Conservation (phyloP, 2,329 filamentous ascomycete species). For the Botrytis sinoallii region DNA sequence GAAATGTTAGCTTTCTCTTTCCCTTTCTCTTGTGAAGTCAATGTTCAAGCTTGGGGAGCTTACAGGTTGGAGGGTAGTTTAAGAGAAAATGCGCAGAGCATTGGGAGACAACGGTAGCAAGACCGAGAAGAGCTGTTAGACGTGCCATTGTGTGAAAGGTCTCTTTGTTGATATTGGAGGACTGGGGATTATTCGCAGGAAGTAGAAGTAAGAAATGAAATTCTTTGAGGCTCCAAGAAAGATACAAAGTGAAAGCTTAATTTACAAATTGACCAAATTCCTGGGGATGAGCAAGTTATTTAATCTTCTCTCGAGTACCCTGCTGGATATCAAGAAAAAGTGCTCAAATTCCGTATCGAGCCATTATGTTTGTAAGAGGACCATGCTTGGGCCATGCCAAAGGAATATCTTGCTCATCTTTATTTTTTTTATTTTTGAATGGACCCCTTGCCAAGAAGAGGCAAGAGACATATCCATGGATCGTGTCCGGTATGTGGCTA, state of each 20-base stretch:
- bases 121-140: slow-evolving; percentile 15
- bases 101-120: slow-evolving; percentile 23
- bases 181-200: neutral
- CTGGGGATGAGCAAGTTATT: slow-evolving; percentile 11
- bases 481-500: neutral
- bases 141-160: slow-evolving; percentile 15
- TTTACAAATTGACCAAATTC: neutral
- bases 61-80: slow-evolving; percentile 43
- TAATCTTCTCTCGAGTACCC: neutral
- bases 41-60: neutral
- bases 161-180: neutral
- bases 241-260: neutral
- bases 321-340: neutral
- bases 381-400: neutral
- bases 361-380: neutral
- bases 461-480: neutral
- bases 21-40: neutral
- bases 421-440: neutral
- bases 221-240: neutral
- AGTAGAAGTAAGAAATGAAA: neutral
- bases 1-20: slow-evolving; percentile 10
- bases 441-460: neutral
- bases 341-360: slow-evolving; percentile 3
- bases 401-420: slow-evolving; percentile 8
- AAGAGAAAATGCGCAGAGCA: slow-evolving; percentile 56